phyloP scores from a whole-genome alignment of 306 rosid genomes.

The Ormosia semicastrata region DNA sequence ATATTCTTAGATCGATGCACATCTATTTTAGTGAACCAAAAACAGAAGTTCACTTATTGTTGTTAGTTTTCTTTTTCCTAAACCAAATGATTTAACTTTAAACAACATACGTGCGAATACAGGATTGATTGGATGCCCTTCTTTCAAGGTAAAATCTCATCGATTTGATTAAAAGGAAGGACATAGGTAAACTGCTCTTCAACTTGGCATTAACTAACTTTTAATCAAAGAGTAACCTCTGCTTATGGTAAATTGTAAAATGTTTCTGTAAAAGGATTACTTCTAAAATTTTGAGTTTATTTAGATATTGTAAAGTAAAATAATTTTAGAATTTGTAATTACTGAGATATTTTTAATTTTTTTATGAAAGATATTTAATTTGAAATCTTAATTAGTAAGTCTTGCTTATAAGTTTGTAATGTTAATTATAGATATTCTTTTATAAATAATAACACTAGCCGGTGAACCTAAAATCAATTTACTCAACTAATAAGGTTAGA shows the following conservation, averaged over 20 bases:
- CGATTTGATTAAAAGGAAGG: constrained; percentile 17
- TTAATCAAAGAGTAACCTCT: background rate
- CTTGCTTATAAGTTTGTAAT: background rate
- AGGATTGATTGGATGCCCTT: constrained; percentile 15
- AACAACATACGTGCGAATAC: constrained; percentile 24
- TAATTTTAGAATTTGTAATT: too few species aligned
- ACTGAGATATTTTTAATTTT: too few species aligned
- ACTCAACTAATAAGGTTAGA: too few species aligned
- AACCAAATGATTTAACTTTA: constrained; percentile 28
- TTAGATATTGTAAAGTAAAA: background rate
- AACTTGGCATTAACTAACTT: background rate
- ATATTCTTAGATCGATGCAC: constrained; percentile 27
- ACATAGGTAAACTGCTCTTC: background rate
- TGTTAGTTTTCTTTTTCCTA: constrained; percentile 4
- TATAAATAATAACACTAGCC: background rate
- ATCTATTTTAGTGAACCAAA: constrained; percentile 23
- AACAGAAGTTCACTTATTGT: background rate
- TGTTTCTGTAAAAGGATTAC: background rate
- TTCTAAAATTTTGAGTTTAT: background rate
- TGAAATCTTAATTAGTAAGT: background rate
- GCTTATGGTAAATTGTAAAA: background rate
- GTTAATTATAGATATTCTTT: background rate
- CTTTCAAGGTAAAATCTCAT: constrained; percentile 34
- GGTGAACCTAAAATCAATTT: background rate
- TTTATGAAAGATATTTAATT: too few species aligned